Conservation (phyloP, 2,329 filamentous ascomycete species). For the Xylariaceae sp. region DNA sequence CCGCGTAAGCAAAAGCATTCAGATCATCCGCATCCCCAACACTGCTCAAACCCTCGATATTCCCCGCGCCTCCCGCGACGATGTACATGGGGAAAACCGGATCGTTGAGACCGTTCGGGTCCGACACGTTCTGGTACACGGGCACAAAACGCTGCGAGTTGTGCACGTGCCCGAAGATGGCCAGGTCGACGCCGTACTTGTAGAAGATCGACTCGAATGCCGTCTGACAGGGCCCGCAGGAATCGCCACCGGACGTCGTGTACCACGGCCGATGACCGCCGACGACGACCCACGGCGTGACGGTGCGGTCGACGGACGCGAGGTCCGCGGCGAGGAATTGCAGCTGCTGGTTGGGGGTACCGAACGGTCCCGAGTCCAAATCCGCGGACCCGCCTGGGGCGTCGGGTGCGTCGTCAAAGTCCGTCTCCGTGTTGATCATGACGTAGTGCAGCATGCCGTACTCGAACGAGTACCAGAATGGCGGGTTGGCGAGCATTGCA, state of each 20-base stretch:
- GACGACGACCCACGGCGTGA: slow-evolving; percentile 52
- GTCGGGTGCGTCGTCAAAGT: slow-evolving; percentile 49
- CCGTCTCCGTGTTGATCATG: slow-evolving; percentile 56
- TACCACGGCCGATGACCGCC: slow-evolving; percentile 47
- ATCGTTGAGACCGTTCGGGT: slow-evolving; percentile 36
- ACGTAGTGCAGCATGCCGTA: slow-evolving; percentile 54
- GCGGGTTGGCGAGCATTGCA: slow-evolving; percentile 41
- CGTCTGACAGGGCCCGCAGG: slow-evolving; percentile 44
- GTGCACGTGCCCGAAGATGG: slow-evolving; percentile 55
- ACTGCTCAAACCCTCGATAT: slow-evolving; percentile 47
- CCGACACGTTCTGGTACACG: slow-evolving; percentile 33
- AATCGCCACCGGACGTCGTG: slow-evolving; percentile 30
- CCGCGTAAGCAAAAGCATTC: slow-evolving; percentile 47
- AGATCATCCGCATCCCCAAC: slow-evolving; percentile 40
- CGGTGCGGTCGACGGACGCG: slow-evolving; percentile 49
- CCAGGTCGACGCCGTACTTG: slow-evolving; percentile 54
- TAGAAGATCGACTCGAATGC: slow-evolving; percentile 54
- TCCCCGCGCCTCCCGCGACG: slow-evolving; percentile 52
- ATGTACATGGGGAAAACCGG: slow-evolving; percentile 49
- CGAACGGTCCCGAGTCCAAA: slow-evolving; percentile 48
- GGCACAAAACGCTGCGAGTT: slow-evolving; percentile 52
- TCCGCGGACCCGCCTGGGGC: slow-evolving; percentile 36
- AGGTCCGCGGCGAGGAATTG: slow-evolving; percentile 53
- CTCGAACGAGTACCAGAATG: slow-evolving; percentile 59
- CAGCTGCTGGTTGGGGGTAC: slow-evolving; percentile 45